Evolutionary conservation across 2,329 filamentous ascomycete genomes (phyloP).

Genomic region (Penicillium polonicum): DNA sequence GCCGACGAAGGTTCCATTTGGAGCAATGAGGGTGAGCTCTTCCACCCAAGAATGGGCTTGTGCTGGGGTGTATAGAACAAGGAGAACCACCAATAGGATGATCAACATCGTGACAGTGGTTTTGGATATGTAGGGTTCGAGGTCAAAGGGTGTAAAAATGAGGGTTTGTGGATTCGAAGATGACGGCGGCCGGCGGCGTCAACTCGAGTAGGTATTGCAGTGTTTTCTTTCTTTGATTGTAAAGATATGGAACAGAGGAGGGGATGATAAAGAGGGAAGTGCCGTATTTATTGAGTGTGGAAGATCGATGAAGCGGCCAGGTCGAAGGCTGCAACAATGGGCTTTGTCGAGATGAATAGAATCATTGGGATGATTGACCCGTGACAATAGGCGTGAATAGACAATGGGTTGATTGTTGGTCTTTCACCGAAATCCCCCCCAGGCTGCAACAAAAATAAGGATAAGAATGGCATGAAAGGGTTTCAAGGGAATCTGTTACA

Average conservation of each 20-base stretch:
- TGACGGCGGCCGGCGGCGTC: constrained; percentile 12
- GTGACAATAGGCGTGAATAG: constrained; percentile 3
- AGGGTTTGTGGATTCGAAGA: constrained; percentile 3
- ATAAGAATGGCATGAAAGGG: constrained; percentile 2
- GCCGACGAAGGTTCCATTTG: constrained; percentile 72
- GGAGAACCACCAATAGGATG: constrained; percentile 15
- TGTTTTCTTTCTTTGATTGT: not conserved
- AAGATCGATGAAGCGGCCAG: not conserved
- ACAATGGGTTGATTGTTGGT: not conserved
- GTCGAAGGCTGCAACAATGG: constrained; percentile 4
- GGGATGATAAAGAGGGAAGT: not conserved
- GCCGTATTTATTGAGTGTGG: constrained; percentile 2
- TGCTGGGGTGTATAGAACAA: constrained; percentile 30
- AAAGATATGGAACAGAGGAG: not conserved
- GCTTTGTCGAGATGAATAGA: constrained; percentile 5
- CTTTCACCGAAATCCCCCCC: not conserved
- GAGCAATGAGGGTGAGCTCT: constrained; percentile 66
- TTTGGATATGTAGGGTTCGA: constrained; percentile 1
- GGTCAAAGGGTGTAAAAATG: not conserved
- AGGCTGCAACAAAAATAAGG: constrained; percentile 1
- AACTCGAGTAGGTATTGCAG: not conserved
- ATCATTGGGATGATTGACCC: not conserved
- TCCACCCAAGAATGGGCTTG: constrained; percentile 81
- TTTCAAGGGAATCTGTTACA: constrained; percentile 12
- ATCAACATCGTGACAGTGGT: constrained; percentile 1